A percentile compares a stretch with the other conserved stretches of the same genome.
phyloP scores from a whole-genome alignment of 257 asterid genomes.

The Nicotiana benthamiana region DNA sequence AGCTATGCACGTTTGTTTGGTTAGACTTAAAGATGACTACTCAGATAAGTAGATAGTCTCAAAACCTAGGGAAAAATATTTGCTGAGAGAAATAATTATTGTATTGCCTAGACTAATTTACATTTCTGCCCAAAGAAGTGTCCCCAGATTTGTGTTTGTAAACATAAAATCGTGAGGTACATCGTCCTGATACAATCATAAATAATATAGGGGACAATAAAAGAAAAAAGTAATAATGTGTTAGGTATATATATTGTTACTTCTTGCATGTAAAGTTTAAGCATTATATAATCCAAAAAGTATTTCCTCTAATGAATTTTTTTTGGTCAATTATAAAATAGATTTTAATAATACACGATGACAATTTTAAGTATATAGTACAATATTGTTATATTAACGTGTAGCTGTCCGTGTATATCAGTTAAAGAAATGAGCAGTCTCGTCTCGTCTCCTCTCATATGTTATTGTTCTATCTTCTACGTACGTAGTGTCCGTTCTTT shows the following conservation, averaged over 20 bases:
- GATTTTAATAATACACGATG: too few relatives aligned
- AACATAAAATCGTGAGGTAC: neutral
- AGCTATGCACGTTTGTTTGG: neutral
- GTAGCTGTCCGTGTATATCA: too few relatives aligned
- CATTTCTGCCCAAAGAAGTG: neutral
- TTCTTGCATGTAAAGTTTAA: neutral
- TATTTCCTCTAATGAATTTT: neutral
- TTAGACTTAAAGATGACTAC: constrained; percentile 1
- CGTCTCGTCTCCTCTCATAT: neutral
- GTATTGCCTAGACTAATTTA: neutral
- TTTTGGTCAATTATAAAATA: too few relatives aligned
- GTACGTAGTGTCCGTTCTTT: neutral
- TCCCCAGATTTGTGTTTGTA: neutral
- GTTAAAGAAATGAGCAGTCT: too few relatives aligned
- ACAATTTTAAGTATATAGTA: too few relatives aligned
- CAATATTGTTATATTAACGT: too few relatives aligned
- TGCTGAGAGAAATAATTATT: neutral
- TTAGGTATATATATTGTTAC: neutral
- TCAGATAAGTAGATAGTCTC: neutral
- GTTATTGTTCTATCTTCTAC: neutral
- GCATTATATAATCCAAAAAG: neutral
- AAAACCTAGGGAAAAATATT: neutral
- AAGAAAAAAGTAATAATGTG: neutral
- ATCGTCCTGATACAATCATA: neutral
- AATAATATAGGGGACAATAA: neutral